Percentiles rank a stretch among this genome's conserved stretches.
phyloP scores from a whole-genome alignment of 1,139 yeast genomes.

The Geotrichum aggregatum region DNA sequence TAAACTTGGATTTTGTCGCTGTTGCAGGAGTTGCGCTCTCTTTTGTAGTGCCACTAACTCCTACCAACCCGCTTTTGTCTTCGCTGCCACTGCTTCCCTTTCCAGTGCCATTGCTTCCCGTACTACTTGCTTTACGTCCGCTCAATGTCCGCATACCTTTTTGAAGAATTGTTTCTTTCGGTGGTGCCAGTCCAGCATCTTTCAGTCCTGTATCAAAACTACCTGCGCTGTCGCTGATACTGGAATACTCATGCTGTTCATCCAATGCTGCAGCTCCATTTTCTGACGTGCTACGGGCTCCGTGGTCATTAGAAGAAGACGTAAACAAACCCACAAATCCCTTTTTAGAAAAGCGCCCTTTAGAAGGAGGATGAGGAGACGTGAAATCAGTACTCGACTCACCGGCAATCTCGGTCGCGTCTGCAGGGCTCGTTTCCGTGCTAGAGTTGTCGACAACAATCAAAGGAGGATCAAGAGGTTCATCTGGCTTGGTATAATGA shows the following conservation, averaged over 20 bases:
- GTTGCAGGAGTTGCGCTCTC: background rate
- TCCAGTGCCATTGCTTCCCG: background rate
- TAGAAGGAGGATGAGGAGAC: background rate
- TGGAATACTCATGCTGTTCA: slow-evolving; percentile 12
- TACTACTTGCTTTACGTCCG: slow-evolving; percentile 7
- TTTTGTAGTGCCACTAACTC: background rate
- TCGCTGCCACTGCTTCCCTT: background rate
- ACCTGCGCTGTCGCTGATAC: slow-evolving; percentile 12
- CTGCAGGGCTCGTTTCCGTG: too few species aligned
- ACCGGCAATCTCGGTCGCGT: too few species aligned
- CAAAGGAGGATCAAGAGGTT: background rate
- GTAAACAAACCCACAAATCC: background rate
- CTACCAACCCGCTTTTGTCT: too few species aligned
- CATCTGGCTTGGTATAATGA: background rate
- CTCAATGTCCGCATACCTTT: slow-evolving; percentile 34
- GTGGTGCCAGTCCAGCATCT: slow-evolving; percentile 18
- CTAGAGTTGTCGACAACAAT: background rate
- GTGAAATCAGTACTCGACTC: background rate
- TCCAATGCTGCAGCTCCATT: background rate
- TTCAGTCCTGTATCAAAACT: slow-evolving; percentile 18
- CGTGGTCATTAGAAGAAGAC: background rate
- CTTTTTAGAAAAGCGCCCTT: slow-evolving; percentile 24
- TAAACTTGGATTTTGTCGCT: slow-evolving; percentile 16
- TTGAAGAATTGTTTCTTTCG: slow-evolving; percentile 30
- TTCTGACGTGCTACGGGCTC: background rate